A percentile compares a stretch with the other conserved stretches of the same genome.
phyloP scores from a whole-genome alignment of 495 filamentous ascomycete species.

The Penicillium atrosanguineum region DNA sequence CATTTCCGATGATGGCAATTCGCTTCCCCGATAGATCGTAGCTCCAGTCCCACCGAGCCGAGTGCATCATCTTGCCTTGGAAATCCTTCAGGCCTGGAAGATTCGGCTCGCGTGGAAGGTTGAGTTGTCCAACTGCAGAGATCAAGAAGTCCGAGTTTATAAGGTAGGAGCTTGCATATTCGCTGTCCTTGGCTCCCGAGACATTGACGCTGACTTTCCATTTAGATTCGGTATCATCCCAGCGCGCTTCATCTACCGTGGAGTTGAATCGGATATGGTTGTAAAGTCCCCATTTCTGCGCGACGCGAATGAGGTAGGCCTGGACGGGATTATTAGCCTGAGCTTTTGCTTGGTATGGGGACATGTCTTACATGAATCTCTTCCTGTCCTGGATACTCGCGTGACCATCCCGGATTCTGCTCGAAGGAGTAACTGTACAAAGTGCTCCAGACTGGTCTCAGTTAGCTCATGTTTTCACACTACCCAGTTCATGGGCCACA shows the following conservation, averaged over 20 bases:
- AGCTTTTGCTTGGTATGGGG: conserved; percentile 3
- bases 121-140: conserved; percentile 65
- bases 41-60: conserved; percentile 51
- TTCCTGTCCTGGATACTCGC: conserved; percentile 61
- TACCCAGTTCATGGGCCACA: neutral
- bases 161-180: conserved; percentile 40
- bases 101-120: conserved; percentile 54
- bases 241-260: conserved; percentile 47
- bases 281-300: conserved; percentile 58
- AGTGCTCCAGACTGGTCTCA: conserved; percentile 37
- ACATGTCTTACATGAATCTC: conserved; percentile 52
- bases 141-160: conserved; percentile 58
- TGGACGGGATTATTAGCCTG: conserved; percentile 11
- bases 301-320: conserved; percentile 55
- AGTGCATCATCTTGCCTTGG: conserved; percentile 53
- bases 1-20: conserved; percentile 54
- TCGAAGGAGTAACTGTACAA: conserved; percentile 68
- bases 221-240: conserved; percentile 54
- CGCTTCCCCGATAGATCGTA: conserved; percentile 48
- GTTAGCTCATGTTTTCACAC: neutral
- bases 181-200: conserved; percentile 46
- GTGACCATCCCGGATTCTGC: conserved; percentile 61
- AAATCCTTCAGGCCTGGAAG: conserved; percentile 59
- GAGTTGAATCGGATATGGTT: conserved; percentile 57
- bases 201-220: conserved; percentile 50